Conservation (phyloP, 345 rosid species). For the Fremontodendron californicum region DNA sequence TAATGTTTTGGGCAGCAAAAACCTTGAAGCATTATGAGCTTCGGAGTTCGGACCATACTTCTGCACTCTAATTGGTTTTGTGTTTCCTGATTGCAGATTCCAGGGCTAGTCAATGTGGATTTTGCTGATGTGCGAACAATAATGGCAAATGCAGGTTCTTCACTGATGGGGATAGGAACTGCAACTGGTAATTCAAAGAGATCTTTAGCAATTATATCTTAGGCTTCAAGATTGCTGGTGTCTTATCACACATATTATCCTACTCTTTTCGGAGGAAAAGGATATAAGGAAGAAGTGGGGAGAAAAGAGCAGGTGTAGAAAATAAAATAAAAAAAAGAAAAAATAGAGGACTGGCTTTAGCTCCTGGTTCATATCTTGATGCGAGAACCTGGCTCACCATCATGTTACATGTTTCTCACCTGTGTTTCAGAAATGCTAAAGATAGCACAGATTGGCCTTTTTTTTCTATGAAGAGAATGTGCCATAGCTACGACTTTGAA, state of each 20-base stretch:
- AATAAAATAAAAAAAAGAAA: too few species aligned
- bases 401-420: background rate
- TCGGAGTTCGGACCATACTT: background rate
- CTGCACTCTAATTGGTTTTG: background rate
- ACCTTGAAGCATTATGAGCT: background rate
- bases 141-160: constrained; percentile 98
- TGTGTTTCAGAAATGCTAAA: background rate
- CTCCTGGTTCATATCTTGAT: background rate
- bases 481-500: background rate
- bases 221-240: background rate
- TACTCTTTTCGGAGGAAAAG: background rate
- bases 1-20: background rate
- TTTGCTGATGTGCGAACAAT: constrained; percentile 97
- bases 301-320: background rate
- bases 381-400: background rate
- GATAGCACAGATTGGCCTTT: background rate
- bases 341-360: background rate
- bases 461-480: background rate
- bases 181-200: constrained; percentile 62
- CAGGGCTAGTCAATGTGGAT: constrained; percentile 94
- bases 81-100: constrained; percentile 45
- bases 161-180: constrained; percentile 94
- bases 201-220: background rate
- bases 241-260: background rate
- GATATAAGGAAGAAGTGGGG: background rate